Conservation (phyloP, 2,329 filamentous ascomycete genomes). For the Trichoderma koningii region DNA sequence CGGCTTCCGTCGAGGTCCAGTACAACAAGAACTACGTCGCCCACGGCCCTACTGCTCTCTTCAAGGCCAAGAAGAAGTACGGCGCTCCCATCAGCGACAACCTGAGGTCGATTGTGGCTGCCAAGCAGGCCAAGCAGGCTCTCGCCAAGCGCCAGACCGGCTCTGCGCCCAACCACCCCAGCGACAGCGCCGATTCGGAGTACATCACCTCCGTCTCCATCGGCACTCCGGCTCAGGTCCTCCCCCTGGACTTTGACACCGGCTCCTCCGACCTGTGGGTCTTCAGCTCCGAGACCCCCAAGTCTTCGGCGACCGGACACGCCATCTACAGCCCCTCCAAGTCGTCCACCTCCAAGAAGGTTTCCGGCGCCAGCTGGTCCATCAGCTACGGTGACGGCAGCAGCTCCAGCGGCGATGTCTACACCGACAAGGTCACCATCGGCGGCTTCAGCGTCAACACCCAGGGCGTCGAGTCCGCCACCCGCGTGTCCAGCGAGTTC, state of each 20-base stretch:
- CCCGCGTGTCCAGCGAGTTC: constrained; percentile 45
- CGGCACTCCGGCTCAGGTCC: constrained; percentile 31
- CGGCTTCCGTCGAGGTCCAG: constrained; percentile 23
- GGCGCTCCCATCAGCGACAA: constrained; percentile 26
- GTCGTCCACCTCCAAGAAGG: constrained; percentile 43
- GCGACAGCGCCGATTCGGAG: constrained; percentile 26
- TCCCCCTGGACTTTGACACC: constrained; percentile 32
- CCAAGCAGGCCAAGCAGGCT: background rate
- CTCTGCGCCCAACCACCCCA: constrained; percentile 26
- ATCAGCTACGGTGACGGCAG: constrained; percentile 50
- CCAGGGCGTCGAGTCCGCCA: constrained; percentile 50
- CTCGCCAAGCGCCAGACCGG: constrained; percentile 28
- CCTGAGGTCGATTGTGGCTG: constrained; percentile 20
- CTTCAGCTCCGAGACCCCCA: constrained; percentile 48
- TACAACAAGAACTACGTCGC: constrained; percentile 26
- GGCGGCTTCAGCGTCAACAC: constrained; percentile 45
- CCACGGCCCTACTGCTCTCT: constrained; percentile 29
- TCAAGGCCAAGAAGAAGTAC: constrained; percentile 30
- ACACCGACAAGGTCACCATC: constrained; percentile 46
- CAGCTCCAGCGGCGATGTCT: constrained; percentile 47
- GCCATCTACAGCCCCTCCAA: constrained; percentile 43
- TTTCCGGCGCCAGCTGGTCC: constrained; percentile 45
- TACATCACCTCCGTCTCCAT: constrained; percentile 31
- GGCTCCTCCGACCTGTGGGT: constrained; percentile 37
- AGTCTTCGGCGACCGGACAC: constrained; percentile 43